phyloP scores from a whole-genome alignment of 2,329 filamentous ascomycete species.

The Diaporthe longicolla region DNA sequence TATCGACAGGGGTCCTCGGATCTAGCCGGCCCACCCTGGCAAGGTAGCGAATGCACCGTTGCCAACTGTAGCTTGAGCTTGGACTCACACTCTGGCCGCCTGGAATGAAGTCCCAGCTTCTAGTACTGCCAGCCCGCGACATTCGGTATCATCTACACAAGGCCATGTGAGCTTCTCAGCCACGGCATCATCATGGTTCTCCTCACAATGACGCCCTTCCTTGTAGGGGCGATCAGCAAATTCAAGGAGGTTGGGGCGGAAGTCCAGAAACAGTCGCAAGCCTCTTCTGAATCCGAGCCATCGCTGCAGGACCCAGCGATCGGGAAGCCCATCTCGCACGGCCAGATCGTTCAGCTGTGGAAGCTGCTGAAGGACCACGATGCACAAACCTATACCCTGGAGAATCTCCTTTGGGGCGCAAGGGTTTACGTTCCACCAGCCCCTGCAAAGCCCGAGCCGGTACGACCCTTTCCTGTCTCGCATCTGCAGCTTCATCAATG shows the following conservation, averaged over 20 bases:
- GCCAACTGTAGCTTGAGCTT: conserved; percentile 2
- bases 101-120: not conserved
- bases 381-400: conserved; percentile 65
- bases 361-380: conserved; percentile 60
- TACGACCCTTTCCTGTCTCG: conserved; percentile 57
- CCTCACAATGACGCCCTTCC: conserved; percentile 80
- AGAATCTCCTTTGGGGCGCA: conserved; percentile 79
- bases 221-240: conserved; percentile 72
- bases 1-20: conserved; percentile 32
- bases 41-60: conserved; percentile 1
- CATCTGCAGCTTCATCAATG: conserved; percentile 33
- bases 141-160: not conserved
- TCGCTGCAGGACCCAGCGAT: conserved; percentile 63
- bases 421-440: conserved; percentile 84
- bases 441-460: conserved; percentile 81
- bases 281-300: conserved; percentile 56
- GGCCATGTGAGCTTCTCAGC: not conserved
- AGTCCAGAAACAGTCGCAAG: conserved; percentile 18
- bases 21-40: conserved; percentile 26
- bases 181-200: conserved; percentile 72
- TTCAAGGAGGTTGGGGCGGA: conserved; percentile 46
- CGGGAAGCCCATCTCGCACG: conserved; percentile 80
- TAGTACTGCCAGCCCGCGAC: not conserved
- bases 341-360: conserved; percentile 76
- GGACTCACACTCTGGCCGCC: not conserved